These are phyloP conservation scores for Neoboletus magnificus DNA, from an alignment of 768 basidiomycete species.

Conservation along the genomic window DNA sequence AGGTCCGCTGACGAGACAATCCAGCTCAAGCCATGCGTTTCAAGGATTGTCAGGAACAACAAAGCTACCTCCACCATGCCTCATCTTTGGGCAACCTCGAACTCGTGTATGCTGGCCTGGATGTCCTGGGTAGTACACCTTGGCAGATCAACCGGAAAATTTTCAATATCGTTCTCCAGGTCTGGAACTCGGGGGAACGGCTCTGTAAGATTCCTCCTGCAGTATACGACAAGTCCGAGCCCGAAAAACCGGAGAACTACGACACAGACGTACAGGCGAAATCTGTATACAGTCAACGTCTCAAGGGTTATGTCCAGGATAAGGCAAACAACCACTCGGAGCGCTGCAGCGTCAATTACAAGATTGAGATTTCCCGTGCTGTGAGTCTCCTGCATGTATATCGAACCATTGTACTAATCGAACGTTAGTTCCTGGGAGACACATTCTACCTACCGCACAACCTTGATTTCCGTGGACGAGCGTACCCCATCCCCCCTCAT, in stretches of 20 bases:
- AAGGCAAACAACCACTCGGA: constrained; percentile 88
- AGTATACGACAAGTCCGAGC: constrained; percentile 61
- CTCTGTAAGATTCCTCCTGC: constrained; percentile 84
- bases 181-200: constrained; percentile 85
- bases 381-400: constrained; percentile 42
- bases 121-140: constrained; percentile 84
- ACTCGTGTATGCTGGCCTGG: constrained; percentile 82
- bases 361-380: constrained; percentile 91
- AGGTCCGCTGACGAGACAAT: neutral
- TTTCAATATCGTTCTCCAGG: constrained; percentile 69
- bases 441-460: constrained; percentile 93
- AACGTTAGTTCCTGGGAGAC: constrained; percentile 74
- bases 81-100: constrained; percentile 73
- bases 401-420: neutral
- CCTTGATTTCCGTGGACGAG: constrained; percentile 94
- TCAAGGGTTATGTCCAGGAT: constrained; percentile 51
- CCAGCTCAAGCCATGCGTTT: constrained; percentile 82
- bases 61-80: constrained; percentile 71
- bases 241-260: constrained; percentile 42
- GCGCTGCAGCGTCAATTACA: constrained; percentile 91
- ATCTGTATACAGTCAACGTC: constrained; percentile 51
- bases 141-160: constrained; percentile 84
- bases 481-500: constrained; percentile 95
- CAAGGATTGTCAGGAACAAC: constrained; percentile 86
- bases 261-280: constrained; percentile 54